Conservation (phyloP, 2,329 filamentous ascomycete species). For the Trichophyton simii region DNA sequence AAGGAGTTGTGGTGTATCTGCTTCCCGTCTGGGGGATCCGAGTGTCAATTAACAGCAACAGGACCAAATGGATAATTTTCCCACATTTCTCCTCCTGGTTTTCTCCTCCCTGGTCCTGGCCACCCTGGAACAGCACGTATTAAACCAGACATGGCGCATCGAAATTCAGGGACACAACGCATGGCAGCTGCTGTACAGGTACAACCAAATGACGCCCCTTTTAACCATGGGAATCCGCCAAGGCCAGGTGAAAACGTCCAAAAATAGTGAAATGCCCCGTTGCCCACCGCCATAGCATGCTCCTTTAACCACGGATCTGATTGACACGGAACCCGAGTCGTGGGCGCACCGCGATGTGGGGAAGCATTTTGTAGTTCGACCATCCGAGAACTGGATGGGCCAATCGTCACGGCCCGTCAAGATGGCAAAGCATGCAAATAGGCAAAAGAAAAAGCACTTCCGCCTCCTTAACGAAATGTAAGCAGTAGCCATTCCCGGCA, state of each 20-base stretch:
- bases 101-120: not conserved
- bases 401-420: not conserved
- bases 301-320: not conserved
- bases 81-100: not conserved
- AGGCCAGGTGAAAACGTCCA: not conserved
- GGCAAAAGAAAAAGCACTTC: not conserved
- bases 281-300: not conserved
- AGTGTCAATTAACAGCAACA: not conserved
- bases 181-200: not conserved
- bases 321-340: not conserved
- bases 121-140: not conserved
- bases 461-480: not conserved
- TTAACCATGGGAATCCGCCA: not conserved
- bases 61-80: not conserved
- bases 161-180: not conserved
- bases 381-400: not conserved
- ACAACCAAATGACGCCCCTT: not conserved
- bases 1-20: not conserved
- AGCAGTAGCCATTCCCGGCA: not conserved
- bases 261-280: conserved; percentile 1
- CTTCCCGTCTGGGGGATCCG: not conserved
- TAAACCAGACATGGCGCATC: not conserved
- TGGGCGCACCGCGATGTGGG: not conserved
- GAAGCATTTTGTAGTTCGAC: not conserved
- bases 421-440: not conserved